Evolutionary conservation across 805 yeast genomes (phyloP).

Genomic region (Nakazawaea siamensis): DNA sequence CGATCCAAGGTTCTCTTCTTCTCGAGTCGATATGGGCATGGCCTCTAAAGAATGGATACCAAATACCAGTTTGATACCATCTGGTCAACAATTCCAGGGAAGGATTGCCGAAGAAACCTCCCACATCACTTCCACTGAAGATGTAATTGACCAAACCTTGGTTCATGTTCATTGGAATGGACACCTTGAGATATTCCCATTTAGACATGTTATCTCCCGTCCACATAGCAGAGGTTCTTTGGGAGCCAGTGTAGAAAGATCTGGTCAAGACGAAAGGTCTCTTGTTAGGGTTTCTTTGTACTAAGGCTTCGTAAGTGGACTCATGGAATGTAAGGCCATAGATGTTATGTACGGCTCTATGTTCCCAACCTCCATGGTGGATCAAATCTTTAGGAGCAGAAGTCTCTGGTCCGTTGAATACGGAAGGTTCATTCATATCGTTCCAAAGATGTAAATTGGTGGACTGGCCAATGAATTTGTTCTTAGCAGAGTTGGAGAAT

Average conservation of each 20-base stretch:
- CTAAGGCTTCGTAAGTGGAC: constrained; percentile 64
- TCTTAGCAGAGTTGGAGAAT: constrained; percentile 33
- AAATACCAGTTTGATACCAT: constrained; percentile 95
- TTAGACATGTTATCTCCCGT: constrained; percentile 93
- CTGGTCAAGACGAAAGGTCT: constrained; percentile 89
- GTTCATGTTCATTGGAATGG: constrained; percentile 84
- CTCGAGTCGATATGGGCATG: constrained; percentile 94
- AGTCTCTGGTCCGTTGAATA: constrained; percentile 93
- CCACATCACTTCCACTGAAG: constrained; percentile 93
- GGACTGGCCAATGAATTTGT: constrained; percentile 37
- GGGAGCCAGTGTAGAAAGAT: constrained; percentile 86
- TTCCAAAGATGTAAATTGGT: constrained; percentile 85
- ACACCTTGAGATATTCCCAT: constrained; percentile 78
- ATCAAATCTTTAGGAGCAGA: constrained; percentile 75
- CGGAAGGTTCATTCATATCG: constrained; percentile 97
- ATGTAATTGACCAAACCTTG: constrained; percentile 81
- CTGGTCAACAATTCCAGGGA: constrained; percentile 69
- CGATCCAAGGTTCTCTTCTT: constrained; percentile 88
- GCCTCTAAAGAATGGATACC: constrained; percentile 94
- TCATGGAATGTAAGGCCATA: constrained; percentile 78
- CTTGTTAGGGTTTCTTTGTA: constrained; percentile 37
- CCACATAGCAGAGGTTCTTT: constrained; percentile 91
- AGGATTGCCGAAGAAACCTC: constrained; percentile 94
- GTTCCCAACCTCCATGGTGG: constrained; percentile 80
- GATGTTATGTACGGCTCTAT: constrained; percentile 83